phyloP scores from a whole-genome alignment of 2,329 filamentous ascomycete species.

The Emericellopsis atlantica region DNA sequence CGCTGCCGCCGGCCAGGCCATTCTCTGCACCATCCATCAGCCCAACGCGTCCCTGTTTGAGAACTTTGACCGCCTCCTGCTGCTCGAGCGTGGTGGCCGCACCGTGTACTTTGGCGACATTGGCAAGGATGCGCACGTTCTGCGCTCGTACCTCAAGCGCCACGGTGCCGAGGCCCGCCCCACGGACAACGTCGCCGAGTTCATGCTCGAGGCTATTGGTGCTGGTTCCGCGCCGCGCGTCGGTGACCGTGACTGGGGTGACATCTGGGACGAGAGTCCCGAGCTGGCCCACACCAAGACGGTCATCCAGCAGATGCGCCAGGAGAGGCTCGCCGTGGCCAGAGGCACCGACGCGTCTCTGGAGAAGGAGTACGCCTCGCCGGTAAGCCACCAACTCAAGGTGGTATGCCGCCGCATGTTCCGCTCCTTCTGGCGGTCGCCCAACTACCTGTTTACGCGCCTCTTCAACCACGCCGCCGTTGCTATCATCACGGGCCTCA shows the following conservation, averaged over 20 bases:
- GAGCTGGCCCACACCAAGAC: conserved; percentile 57
- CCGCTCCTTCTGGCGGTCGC: conserved; percentile 71
- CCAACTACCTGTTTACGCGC: conserved; percentile 81
- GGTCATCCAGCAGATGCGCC: conserved; percentile 55
- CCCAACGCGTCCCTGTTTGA: conserved; percentile 79
- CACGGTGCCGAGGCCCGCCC: conserved; percentile 47
- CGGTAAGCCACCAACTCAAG: conserved; percentile 66
- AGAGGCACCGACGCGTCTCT: conserved; percentile 32
- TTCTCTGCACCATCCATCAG: conserved; percentile 86
- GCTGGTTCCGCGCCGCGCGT: conserved; percentile 61
- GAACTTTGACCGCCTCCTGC: conserved; percentile 71
- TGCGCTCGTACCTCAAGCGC: conserved; percentile 51
- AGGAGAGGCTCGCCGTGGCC: conserved; percentile 32
- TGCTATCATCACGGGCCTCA: conserved; percentile 65
- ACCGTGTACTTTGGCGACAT: conserved; percentile 83
- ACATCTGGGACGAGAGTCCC: conserved; percentile 63
- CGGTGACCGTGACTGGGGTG: conserved; percentile 65
- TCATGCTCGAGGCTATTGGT: conserved; percentile 77
- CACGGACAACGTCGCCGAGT: conserved; percentile 54
- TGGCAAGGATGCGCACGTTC: conserved; percentile 56
- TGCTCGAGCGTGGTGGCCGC: conserved; percentile 66
- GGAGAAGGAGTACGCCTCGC: conserved; percentile 73
- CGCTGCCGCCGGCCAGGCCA: conserved; percentile 69
- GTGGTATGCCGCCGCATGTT: conserved; percentile 62
- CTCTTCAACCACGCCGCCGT: conserved; percentile 77